phyloP scores from a whole-genome alignment of 257 asterid species.

The Solanum ossicruentum region DNA sequence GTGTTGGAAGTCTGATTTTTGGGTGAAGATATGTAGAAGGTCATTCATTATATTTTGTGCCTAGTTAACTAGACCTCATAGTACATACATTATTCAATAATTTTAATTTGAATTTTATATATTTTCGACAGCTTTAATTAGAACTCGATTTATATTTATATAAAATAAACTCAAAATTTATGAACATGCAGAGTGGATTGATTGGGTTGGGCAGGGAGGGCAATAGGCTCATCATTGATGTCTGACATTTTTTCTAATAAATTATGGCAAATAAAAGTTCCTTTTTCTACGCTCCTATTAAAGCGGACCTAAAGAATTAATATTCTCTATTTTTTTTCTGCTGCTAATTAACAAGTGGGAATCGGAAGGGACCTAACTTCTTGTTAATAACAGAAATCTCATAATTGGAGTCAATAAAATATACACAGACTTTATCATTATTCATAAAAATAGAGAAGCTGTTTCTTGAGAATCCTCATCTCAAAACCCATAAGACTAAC shows the following conservation, averaged over 20 bases:
- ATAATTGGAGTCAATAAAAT: too few species aligned
- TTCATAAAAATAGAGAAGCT: too few species aligned
- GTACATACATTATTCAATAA: too few species aligned
- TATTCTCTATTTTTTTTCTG: not conserved
- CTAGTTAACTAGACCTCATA: not conserved
- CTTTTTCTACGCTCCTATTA: not conserved
- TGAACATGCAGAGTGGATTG: not conserved
- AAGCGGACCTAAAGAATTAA: not conserved
- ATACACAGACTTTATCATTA: too few species aligned
- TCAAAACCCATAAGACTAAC: too few species aligned
- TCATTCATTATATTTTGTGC: not conserved
- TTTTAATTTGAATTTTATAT: too few species aligned
- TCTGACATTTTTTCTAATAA: conserved; percentile 4
- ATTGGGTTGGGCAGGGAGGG: not conserved
- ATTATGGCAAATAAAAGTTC: not conserved
- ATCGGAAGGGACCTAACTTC: not conserved
- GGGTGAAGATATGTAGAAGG: not conserved
- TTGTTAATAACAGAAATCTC: too few species aligned
- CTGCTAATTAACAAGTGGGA: not conserved
- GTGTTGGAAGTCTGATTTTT: not conserved
- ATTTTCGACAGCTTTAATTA: too few species aligned
- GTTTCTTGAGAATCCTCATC: too few species aligned
- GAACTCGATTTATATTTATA: not conserved
- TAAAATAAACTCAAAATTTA: not conserved
- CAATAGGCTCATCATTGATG: conserved; percentile 11